Evolutionary conservation across 495 filamentous ascomycete species (phyloP), one percentile per base, ranked within the genome.

Genomic region (Paragyromitra xinjiangensis): DNA sequence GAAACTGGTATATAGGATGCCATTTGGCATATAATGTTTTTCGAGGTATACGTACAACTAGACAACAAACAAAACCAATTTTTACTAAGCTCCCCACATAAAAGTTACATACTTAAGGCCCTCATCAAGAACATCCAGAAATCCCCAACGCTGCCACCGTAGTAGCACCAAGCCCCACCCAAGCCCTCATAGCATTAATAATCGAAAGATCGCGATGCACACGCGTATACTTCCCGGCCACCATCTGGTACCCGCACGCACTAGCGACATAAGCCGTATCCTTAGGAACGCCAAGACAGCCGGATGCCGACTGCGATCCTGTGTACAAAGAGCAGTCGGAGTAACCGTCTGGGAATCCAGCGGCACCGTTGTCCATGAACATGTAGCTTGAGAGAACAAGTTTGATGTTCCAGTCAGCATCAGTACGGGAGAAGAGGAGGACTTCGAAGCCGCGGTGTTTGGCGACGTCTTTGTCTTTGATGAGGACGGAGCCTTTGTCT

Each of bases 161-260:
- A 3, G 75, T 79, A 50, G 24, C 42, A 3, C 59, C 37, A 70
- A 83, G 75, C 1, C 82, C 82, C 29, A 82, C 71, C 82, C 82
- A 83, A 12, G 63, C 56, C 69, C 82, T 83, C 82, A 83, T 83
- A 1, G 80, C 82, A 79, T 83, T 83, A 1, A 83, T 71, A 16
- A 83, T 82, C 16, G 61, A 9, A 19, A 83, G 16, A 71, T 83
- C 82, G 22, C 82, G 71, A 65, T 82, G 80, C 50, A 81, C 79
- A 16, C 82, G 77, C 5, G 82, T 83, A 67, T 83, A 83, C 66
- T 70, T 77, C 1, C 82, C 82, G 1, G 65, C 40, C 0, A 40
- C 75, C 22, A 83, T 62, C 24, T 71, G 80, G 62, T 83, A 83
- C 2, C 58, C 81, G 51, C 82, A 83, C 0, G 73, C 78, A 3